A percentile compares a stretch with the other conserved stretches of the same genome.
Conservation (phyloP, 148 eudicot species). For the Dysphania ambrosioides region DNA sequence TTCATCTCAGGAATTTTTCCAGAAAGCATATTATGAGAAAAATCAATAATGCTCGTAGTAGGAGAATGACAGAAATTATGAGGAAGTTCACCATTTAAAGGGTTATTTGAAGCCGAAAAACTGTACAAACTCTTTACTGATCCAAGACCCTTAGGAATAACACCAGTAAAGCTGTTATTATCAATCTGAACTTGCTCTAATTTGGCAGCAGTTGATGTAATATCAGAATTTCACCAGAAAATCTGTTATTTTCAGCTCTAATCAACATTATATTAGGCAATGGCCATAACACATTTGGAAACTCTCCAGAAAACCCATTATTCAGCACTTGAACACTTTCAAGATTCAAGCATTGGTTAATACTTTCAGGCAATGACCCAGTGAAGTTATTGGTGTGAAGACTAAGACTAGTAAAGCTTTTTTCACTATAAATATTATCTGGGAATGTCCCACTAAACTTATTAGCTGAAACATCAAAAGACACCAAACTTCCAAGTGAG, state of each 20-base stretch:
- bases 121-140: slow-evolving; percentile 62
- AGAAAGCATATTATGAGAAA: slow-evolving; percentile 64
- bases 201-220: slow-evolving; percentile 51
- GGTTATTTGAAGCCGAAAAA: slow-evolving; percentile 80
- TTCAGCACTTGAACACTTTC: slow-evolving; percentile 79
- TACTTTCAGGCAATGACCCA: slow-evolving; percentile 47
- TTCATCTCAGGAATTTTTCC: slow-evolving; percentile 65
- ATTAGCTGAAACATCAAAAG: slow-evolving; percentile 81
- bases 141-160: slow-evolving; percentile 73
- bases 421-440: slow-evolving; percentile 45
- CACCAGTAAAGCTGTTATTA: slow-evolving; percentile 70
- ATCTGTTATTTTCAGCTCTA: slow-evolving; percentile 77
- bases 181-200: slow-evolving; percentile 95
- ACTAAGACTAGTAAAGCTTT: slow-evolving; percentile 41
- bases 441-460: slow-evolving; percentile 72
- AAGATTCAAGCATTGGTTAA: slow-evolving; percentile 53
- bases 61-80: slow-evolving; percentile 88
- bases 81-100: slow-evolving; percentile 64
- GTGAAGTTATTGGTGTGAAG: slow-evolving; percentile 67
- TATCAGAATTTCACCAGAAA: slow-evolving; percentile 67
- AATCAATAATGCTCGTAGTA: slow-evolving; percentile 74
- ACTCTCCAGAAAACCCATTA: slow-evolving; percentile 67
- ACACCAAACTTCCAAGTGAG: slow-evolving; percentile 49
- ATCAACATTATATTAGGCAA: slow-evolving; percentile 70
- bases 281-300: slow-evolving; percentile 75